phyloP scores from a whole-genome alignment of 2,329 filamentous ascomycete genomes.

The Fusarium stilboides region DNA sequence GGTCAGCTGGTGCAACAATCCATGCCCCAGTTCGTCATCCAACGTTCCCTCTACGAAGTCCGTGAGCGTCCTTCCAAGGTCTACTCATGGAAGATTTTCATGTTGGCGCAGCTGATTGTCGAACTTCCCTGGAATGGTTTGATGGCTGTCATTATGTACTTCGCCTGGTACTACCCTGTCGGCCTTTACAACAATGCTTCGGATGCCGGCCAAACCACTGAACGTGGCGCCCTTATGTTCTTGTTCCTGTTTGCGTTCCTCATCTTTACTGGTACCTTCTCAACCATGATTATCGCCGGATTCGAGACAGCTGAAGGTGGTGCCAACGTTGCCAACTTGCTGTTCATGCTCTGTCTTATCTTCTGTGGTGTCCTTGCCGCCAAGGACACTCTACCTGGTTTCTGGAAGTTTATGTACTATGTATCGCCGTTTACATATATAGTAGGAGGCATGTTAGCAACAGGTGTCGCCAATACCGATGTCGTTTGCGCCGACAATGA shows the following conservation, averaged over 20 bases:
- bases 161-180: constrained; percentile 89
- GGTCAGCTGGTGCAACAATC: constrained; percentile 84
- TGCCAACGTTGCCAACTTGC: constrained; percentile 76
- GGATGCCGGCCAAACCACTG: constrained; percentile 70
- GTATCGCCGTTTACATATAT: constrained; percentile 88
- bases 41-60: constrained; percentile 86
- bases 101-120: constrained; percentile 85
- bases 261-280: constrained; percentile 86
- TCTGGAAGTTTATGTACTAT: constrained; percentile 69
- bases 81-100: constrained; percentile 89
- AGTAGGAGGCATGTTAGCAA: constrained; percentile 79
- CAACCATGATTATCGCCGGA: constrained; percentile 80
- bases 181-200: constrained; percentile 81
- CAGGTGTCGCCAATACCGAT: constrained; percentile 76
- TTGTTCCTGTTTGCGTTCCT: constrained; percentile 82
- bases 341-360: constrained; percentile 73
- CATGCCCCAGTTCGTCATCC: constrained; percentile 89
- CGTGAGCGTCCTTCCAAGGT: constrained; percentile 88
- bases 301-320: constrained; percentile 76
- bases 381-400: constrained; percentile 69
- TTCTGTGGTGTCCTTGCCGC: constrained; percentile 51
- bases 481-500: constrained; percentile 81
- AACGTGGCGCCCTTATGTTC: constrained; percentile 85
- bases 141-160: constrained; percentile 82
- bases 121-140: constrained; percentile 89